Base-by-base conservation (phyloP, 352 stramenopile genomes). In the Phytophthora fragariaefolia region DNA sequence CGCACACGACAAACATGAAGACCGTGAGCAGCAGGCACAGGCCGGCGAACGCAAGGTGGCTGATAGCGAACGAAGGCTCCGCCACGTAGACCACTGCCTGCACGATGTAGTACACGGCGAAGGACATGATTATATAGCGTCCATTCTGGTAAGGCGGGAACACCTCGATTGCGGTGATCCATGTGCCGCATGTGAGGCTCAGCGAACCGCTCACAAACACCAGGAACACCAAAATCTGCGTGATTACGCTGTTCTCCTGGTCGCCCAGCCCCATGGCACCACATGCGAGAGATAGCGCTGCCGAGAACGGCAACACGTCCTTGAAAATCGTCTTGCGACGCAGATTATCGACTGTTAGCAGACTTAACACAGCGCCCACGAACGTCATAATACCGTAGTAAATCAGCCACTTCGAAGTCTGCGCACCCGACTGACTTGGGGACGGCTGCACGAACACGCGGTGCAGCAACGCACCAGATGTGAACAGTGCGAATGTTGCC, bases 281-380 rank as follows among this genome's bases (percentile, higher is more conserved):
- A 50, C 85, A 92, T 0, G 74, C 82, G 22, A 83, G 56, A 27
- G 87, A 84, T 15, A 96, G 66, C 1, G 71, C 66, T 7, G 77
- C 82, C 20, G 77, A 79, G 55, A 96, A 82, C 15, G 89, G 88
- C 38, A 96, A 51, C 46, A 95, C 85, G 47, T 95, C 89, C 66
- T 96, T 96, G 65, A 93, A 90, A 23, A 96, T 90, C 9, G 89
- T 96, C 71, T 96, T 96, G 63, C 89, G 86, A n/a, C 85, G 86
- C 36, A 96, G 62, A 47, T 83, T 94, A 60, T 96, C 89, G 10
- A 96, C 85, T 2, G 80, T 94, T 32, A 95, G 71, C 47, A 94
- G 36, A 34, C 86, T 90, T 60, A 95, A 20, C 6, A 90, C 23
- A 1, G 85, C 72, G 20, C 89, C 89, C 4, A 90, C 36, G 38